These are phyloP conservation scores for Colletotrichum sansevieriae DNA, from an alignment of 2,329 filamentous ascomycete species.

Conservation along the genomic window DNA sequence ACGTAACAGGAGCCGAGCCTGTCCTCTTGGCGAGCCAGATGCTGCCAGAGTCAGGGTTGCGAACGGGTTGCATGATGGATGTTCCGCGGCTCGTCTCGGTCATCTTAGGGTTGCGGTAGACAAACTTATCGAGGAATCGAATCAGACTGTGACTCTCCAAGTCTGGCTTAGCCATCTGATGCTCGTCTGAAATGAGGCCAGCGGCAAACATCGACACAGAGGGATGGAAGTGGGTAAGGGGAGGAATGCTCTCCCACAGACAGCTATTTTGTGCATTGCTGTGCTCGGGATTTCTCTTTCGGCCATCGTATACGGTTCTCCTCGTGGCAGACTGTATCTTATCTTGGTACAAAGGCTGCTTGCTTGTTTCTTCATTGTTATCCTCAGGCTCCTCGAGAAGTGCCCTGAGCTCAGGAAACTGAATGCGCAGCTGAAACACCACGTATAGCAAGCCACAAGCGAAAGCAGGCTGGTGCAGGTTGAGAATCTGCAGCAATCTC, in stretches of 20 bases:
- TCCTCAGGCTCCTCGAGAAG: constrained; percentile 86
- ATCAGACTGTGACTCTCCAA: constrained; percentile 90
- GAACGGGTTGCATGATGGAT: constrained; percentile 96
- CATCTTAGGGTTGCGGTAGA: constrained; percentile 93
- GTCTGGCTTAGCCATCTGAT: constrained; percentile 89
- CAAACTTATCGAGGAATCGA: constrained; percentile 97
- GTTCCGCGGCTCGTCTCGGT: constrained; percentile 76
- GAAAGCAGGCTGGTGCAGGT: constrained; percentile 92
- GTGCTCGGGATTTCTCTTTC: constrained; percentile 91
- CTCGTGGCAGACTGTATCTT: constrained; percentile 45
- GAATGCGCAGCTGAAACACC: constrained; percentile 81
- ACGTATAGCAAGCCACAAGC: constrained; percentile 94
- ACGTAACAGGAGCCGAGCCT: constrained; percentile 50
- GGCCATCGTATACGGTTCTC: constrained; percentile 77
- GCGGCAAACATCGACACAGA: constrained; percentile 88
- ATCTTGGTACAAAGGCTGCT: constrained; percentile 42
- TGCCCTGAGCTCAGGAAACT: constrained; percentile 83
- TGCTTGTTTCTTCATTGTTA: constrained; percentile 66
- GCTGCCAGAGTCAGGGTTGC: constrained; percentile 67
- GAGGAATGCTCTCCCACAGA: constrained; percentile 89
- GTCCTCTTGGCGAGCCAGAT: constrained; percentile 68
- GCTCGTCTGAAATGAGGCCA: constrained; percentile 76
- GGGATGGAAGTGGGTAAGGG: constrained; percentile 88
- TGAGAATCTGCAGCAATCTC: constrained; percentile 87
- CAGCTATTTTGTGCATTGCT: constrained; percentile 94